Evolutionary conservation across 1,284 basidiomycete genomes (phyloP), one percentile per base, ranked within the genome.

Genomic region (Testicularia cyperi): DNA sequence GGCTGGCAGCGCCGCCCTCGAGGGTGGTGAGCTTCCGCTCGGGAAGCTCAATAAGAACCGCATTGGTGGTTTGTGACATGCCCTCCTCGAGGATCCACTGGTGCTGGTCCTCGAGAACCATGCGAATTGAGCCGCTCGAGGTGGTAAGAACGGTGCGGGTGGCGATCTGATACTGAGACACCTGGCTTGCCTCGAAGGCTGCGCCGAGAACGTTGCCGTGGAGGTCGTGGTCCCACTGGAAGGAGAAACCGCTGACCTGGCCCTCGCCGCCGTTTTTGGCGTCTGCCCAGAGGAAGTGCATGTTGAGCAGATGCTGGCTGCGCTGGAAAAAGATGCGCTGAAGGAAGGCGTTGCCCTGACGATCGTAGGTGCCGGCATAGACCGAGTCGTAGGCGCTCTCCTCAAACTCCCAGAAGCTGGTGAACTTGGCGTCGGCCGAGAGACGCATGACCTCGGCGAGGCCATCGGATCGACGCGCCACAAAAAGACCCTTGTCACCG

Each of bases 41-140:
- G 0, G 89, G 88, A 7, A 94, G 81, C 65, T 91, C 87, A 28
- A 94, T 82, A 47, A 90, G 84, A 44, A 85, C 48, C 15, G 66
- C 49, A 13, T 61, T 40, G 15, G 81, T 79, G 36, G 89, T 81
- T 18, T 84, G 80, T 0, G 88, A 80, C 10, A 95, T 80, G 0
- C 84, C 82, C 72, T 97, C 92, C 72, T 96, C 91, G 29, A 90
- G 81, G 0, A 82, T 83, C 91, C 90, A 96, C 39, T 83, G 79
- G 15, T 84, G 75, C 32, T 80, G 72, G 30, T 85, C 81, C 23
- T 84, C 81, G 35, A 85, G 80, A 83, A 88, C 87, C 9, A 88
- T 79, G 64, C 91, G 89, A 9, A 95, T 70, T 0, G 88, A 81
- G 9, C 90, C 90, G 0, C 87, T 87, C 5, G 83, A 84, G 0